phyloP scores from a whole-genome alignment of 495 filamentous ascomycete genomes.

The Chlorociboria aeruginascens region DNA sequence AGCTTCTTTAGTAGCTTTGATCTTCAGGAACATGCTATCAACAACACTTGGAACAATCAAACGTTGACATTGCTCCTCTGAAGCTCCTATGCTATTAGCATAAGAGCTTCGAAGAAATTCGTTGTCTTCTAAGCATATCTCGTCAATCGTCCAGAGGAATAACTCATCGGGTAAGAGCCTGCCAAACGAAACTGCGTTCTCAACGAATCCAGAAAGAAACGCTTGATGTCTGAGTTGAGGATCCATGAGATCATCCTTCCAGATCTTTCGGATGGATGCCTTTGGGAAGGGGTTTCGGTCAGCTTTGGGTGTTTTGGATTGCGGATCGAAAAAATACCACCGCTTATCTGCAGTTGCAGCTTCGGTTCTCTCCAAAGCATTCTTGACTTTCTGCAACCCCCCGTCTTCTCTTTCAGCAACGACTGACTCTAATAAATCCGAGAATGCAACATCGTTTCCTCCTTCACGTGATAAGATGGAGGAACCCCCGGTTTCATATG shows the following conservation, averaged over 20 bases:
- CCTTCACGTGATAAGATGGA: conserved; percentile 17
- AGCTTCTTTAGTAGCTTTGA: conserved; percentile 28
- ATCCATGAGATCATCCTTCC: conserved; percentile 32
- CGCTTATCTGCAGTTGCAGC: conserved; percentile 44
- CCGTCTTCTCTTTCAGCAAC: conserved; percentile 24
- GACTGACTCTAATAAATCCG: conserved; percentile 9
- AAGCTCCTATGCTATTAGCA: conserved; percentile 30
- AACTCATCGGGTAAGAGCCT: conserved; percentile 54
- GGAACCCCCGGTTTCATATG: conserved; percentile 21
- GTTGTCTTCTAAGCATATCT: conserved; percentile 48
- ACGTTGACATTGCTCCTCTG: conserved; percentile 24
- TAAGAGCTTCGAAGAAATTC: conserved; percentile 56
- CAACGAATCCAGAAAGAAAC: conserved; percentile 57
- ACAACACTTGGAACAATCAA: conserved; percentile 26
- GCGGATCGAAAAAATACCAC: conserved; percentile 46
- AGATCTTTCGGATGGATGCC: conserved; percentile 17
- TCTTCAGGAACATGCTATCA: conserved; percentile 25
- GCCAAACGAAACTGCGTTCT: conserved; percentile 41
- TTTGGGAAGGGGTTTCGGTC: conserved; percentile 21
- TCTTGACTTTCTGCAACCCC: conserved; percentile 43
- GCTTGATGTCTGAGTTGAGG: conserved; percentile 43
- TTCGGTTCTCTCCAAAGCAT: conserved; percentile 66
- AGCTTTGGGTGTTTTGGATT: conserved; percentile 32
- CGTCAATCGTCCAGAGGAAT: conserved; percentile 60
- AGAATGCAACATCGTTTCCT: not conserved